Evolutionary conservation across 805 yeast genomes (phyloP), one percentile per base, ranked within the genome.

Genomic region (Kockiozyma suomiensis): DNA sequence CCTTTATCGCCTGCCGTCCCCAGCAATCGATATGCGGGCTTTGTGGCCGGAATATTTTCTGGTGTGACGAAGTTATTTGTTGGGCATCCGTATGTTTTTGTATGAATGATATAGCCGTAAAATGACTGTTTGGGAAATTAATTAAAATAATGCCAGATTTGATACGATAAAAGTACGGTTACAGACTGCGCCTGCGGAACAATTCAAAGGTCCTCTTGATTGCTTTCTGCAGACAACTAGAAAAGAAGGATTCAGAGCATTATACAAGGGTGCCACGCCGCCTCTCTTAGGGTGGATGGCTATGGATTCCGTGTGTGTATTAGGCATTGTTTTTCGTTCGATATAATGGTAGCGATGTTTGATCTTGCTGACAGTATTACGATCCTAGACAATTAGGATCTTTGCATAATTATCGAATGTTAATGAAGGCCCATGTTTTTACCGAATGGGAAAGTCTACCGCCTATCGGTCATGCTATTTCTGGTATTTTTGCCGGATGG

Each of bases 281-380:
- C 97, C 97, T 0, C 78, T 91, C 65, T 83, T 89, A 21, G 97
- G 97, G 0, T 91, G 97, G 97, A 90, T 91, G 67, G 74, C 88
- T 63, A 91, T 91, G 97, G 97, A 91, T 71, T 85, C 92, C 2
- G 90, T 90, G 51, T 70, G 54, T n/a, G n/a, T n/a, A n/a, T n/a
- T n/a, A n/a, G n/a, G n/a, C n/a, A n/a, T n/a, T n/a, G n/a, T n/a
- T n/a, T n/a, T n/a, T n/a, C n/a, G n/a, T n/a, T n/a, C n/a, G n/a
- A n/a, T n/a, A n/a, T n/a, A n/a, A n/a, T n/a, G n/a, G n/a, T n/a
- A n/a, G n/a, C n/a, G n/a, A n/a, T n/a, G n/a, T n/a, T n/a, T n/a
- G n/a, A n/a, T n/a, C n/a, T n/a, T n/a, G n/a, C n/a, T n/a, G n/a
- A n/a, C n/a, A n/a, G n/a, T n/a, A n/a, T n/a, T n/a, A n/a, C n/a